phyloP scores from a whole-genome alignment of 257 asterid species.

The Jacaranda mimosifolia region DNA sequence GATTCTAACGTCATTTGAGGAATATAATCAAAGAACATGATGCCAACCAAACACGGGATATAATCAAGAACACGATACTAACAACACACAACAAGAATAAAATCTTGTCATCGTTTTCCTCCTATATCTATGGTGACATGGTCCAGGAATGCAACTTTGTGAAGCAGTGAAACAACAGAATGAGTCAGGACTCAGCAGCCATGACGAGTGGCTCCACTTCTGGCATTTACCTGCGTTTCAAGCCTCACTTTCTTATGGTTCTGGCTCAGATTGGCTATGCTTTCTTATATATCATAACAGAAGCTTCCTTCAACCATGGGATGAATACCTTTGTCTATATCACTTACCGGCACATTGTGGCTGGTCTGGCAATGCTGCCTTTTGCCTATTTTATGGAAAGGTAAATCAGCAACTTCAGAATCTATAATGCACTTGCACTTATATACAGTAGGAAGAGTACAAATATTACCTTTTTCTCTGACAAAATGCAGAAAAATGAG shows the following conservation, averaged over 20 bases:
- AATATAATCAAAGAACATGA: background rate
- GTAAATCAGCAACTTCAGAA: conserved; percentile 35
- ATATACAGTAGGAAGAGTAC: background rate
- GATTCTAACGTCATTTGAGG: conserved; percentile 14
- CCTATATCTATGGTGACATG: conserved; percentile 30
- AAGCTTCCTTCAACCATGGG: conserved; percentile 84
- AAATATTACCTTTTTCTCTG: background rate
- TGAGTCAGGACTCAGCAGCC: conserved; percentile 12
- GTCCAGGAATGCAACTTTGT: background rate
- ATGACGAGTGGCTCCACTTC: conserved; percentile 20
- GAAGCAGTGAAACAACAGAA: conserved; percentile 4
- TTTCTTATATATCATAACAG: conserved; percentile 67
- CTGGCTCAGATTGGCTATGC: conserved; percentile 64
- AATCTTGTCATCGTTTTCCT: conserved; percentile 24
- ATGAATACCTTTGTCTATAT: conserved; percentile 78
- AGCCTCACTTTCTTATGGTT: conserved; percentile 78
- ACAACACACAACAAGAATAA: conserved; percentile 48
- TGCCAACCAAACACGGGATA: conserved; percentile 9
- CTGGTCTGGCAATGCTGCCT: conserved; percentile 59
- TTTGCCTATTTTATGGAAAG: conserved; percentile 80
- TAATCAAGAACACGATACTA: conserved; percentile 51
- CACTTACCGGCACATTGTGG: conserved; percentile 67
- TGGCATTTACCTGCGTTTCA: conserved; percentile 44
- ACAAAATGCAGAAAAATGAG: conserved; percentile 60
- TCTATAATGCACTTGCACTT: background rate